Evolutionary conservation across 2,329 filamentous ascomycete genomes (phyloP).

Genomic region (Sporothrix brasiliensis): DNA sequence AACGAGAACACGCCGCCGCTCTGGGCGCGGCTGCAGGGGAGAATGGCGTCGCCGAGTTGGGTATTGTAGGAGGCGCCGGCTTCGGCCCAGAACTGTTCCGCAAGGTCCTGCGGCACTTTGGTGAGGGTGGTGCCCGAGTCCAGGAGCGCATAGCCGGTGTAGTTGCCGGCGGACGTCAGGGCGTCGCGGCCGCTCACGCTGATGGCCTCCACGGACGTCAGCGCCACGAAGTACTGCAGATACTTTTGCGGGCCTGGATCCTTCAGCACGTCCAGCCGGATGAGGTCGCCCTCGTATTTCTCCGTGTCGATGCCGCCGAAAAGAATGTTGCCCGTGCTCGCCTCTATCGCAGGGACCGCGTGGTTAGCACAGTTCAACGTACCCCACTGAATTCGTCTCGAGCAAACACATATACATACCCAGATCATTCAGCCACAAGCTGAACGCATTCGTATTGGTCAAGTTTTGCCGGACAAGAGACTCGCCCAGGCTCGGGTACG

Average conservation of each 20-base stretch:
- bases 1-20: slow-evolving; percentile 57
- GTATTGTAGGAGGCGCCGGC: slow-evolving; percentile 54
- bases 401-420: slow-evolving; percentile 1
- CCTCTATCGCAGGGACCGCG: slow-evolving; percentile 5
- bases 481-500: slow-evolving; percentile 6
- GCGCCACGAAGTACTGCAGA: slow-evolving; percentile 52
- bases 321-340: slow-evolving; percentile 42
- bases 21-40: slow-evolving; percentile 54
- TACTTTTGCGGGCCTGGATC: slow-evolving; percentile 45
- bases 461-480: slow-evolving; percentile 10
- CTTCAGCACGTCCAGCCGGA: slow-evolving; percentile 62
- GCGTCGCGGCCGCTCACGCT: slow-evolving; percentile 44
- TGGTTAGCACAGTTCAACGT: slow-evolving; percentile 15
- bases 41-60: slow-evolving; percentile 47
- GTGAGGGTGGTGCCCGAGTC: slow-evolving; percentile 74
- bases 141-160: slow-evolving; percentile 49
- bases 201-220: slow-evolving; percentile 53
- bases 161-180: slow-evolving; percentile 11
- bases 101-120: slow-evolving; percentile 67
- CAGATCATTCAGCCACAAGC: slow-evolving; percentile 14
- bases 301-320: slow-evolving; percentile 78
- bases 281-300: slow-evolving; percentile 69
- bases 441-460: slow-evolving; percentile 4
- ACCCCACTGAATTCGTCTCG: neutral
- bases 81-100: slow-evolving; percentile 56